Percentiles rank a stretch among this genome's conserved stretches.
Conservation (phyloP, 192 early-diverging fungal genomes). For the Podila horticola region DNA sequence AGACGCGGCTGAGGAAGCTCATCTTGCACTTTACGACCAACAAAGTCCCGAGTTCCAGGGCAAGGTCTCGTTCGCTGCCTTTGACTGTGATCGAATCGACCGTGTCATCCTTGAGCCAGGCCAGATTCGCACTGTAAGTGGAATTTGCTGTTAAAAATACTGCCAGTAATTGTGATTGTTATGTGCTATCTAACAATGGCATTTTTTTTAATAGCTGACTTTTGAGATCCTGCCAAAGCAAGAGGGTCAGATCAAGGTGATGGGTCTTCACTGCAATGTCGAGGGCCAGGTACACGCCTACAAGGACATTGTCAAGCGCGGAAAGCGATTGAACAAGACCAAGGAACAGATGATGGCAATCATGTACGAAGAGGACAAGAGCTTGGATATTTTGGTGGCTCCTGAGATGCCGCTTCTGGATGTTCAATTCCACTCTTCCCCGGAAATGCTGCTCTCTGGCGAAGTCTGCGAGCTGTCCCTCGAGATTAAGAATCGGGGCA, state of each 20-base stretch:
- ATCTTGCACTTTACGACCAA: constrained; percentile 46
- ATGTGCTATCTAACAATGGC: not conserved
- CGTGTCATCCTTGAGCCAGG: constrained; percentile 41
- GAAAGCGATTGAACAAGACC: constrained; percentile 81
- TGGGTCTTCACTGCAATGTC: constrained; percentile 82
- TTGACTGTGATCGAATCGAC: constrained; percentile 67
- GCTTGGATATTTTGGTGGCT: constrained; percentile 79
- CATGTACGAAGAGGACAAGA: constrained; percentile 76
- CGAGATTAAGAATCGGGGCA: constrained; percentile 87
- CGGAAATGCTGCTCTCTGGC: constrained; percentile 83
- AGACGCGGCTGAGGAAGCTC: constrained; percentile 37
- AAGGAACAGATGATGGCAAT: constrained; percentile 67
- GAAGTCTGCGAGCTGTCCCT: constrained; percentile 78
- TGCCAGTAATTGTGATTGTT: not conserved
- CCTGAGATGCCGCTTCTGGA: constrained; percentile 88
- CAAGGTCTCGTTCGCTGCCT: constrained; percentile 54
- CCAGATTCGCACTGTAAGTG: constrained; percentile 20
- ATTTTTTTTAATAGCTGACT: constrained; percentile 58
- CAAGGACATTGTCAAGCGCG: constrained; percentile 72
- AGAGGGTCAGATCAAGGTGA: constrained; percentile 77
- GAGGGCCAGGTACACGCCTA: constrained; percentile 81
- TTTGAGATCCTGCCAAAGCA: constrained; percentile 76
- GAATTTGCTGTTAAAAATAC: not conserved
- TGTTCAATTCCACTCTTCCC: constrained; percentile 79
- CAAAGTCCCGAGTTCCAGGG: constrained; percentile 31